phyloP scores from a whole-genome alignment of 805 yeast genomes.

The Priceomyces carsonii region DNA sequence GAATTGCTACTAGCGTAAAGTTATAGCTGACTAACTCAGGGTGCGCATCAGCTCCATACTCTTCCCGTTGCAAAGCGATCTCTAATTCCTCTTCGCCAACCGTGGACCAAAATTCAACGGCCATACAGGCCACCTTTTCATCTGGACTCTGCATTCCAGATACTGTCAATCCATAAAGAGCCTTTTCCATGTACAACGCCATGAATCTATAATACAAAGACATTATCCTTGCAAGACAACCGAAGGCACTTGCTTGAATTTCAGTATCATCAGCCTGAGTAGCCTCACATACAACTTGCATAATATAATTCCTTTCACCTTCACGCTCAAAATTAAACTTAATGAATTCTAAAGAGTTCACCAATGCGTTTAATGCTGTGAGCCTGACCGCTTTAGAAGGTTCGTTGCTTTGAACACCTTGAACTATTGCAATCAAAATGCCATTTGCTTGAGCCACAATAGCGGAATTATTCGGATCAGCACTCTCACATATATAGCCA shows the following conservation, averaged over 20 bases:
- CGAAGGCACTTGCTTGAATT: constrained; percentile 92
- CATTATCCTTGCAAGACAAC: constrained; percentile 92
- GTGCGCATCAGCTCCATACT: constrained; percentile 48
- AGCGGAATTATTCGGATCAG: constrained; percentile 78
- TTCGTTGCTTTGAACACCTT: constrained; percentile 89
- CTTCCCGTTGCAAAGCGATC: constrained; percentile 66
- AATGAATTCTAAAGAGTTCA: constrained; percentile 87
- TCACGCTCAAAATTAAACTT: constrained; percentile 85
- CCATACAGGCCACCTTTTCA: constrained; percentile 94
- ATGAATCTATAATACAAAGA: constrained; percentile 82
- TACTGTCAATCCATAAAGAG: constrained; percentile 85
- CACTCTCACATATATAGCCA: constrained; percentile 94
- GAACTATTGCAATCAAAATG: constrained; percentile 91
- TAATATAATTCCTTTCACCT: constrained; percentile 93
- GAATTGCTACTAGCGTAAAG: constrained; percentile 82
- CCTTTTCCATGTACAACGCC: constrained; percentile 97
- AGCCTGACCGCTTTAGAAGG: constrained; percentile 73
- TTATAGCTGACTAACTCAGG: constrained; percentile 59
- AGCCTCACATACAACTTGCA: constrained; percentile 99
- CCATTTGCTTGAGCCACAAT: constrained; percentile 87
- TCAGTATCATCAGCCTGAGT: constrained; percentile 86
- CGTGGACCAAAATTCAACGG: constrained; percentile 98
- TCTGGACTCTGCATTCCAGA: constrained; percentile 85
- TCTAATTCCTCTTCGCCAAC: constrained; percentile 97
- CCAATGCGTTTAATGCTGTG: constrained; percentile 90